Evolutionary conservation across 192 early-diverging fungal genomes (phyloP).

Genomic region (Backusella circina): DNA sequence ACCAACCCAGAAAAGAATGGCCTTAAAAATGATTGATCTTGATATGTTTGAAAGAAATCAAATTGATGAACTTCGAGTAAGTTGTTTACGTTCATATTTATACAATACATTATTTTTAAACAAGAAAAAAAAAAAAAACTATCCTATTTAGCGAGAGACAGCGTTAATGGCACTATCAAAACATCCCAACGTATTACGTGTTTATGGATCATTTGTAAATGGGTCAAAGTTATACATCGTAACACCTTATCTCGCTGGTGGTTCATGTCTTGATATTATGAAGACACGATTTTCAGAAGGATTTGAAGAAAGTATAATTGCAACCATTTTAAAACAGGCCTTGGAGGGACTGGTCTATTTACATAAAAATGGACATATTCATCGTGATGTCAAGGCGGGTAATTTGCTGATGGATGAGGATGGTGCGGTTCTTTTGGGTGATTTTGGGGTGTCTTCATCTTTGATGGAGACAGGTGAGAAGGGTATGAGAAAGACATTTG

Average conservation of each 20-base stretch:
- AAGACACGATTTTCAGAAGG: slow-evolving; percentile 81
- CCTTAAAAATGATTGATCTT: slow-evolving; percentile 85
- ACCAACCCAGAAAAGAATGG: slow-evolving; percentile 62
- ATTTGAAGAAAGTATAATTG: slow-evolving; percentile 76
- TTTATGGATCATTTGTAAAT: slow-evolving; percentile 81
- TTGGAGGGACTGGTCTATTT: slow-evolving; percentile 63
- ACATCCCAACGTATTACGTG: slow-evolving; percentile 79
- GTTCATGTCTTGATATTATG: slow-evolving; percentile 88
- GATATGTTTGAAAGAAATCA: slow-evolving; percentile 90
- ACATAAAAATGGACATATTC: slow-evolving; percentile 65
- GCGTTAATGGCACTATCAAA: slow-evolving; percentile 86
- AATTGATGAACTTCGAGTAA: slow-evolving; percentile 84
- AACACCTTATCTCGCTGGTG: slow-evolving; percentile 71
- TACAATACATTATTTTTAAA: background rate
- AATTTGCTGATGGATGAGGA: slow-evolving; percentile 67
- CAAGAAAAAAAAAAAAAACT: too few species aligned
- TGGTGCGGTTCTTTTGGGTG: slow-evolving; percentile 59
- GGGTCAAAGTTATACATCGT: slow-evolving; percentile 79
- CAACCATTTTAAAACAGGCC: slow-evolving; percentile 77
- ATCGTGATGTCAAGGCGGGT: slow-evolving; percentile 71
- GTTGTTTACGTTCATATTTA: background rate
- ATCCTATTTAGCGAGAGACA: slow-evolving; percentile 65
- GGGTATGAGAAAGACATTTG: slow-evolving; percentile 64
- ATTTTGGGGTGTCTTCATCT: slow-evolving; percentile 70
- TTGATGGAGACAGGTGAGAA: slow-evolving; percentile 65